Base-by-base conservation (phyloP, 129 eudicot species). In the Tagetes patula region DNA sequence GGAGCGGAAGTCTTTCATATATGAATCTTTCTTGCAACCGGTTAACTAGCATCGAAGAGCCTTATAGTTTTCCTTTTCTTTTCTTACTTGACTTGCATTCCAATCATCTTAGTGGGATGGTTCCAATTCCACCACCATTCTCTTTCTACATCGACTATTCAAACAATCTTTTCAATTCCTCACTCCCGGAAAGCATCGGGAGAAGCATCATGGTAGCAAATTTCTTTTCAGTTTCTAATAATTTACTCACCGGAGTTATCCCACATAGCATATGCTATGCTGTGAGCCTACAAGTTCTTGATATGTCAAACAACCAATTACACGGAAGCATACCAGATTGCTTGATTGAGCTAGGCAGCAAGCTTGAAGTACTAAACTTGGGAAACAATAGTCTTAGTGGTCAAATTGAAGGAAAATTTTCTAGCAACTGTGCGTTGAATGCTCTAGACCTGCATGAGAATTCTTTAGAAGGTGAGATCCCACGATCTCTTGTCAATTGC, bases 11-110 rank as follows among this genome's bases (percentile, higher is more conserved):
- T 5, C 82, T 75, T 0, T 1, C 0, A 0, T 55, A 62, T 9
- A 11, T 89, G 74, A 84, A 89, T 64, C 92, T 89, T 80, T 84
- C 96, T 36, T 56, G 6, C 37, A 89, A 89, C 72, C 36, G 9
- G 12, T 52, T 89, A 32, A 67, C 49, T 0, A 8, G 48, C 68
- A 67, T 87, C 56, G 81, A 87, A 79, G 70, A 50, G 8, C 81
- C 85, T 41, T 80, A 72, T 37, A 14, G 2, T 3, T 41, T 69
- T 12, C 66, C 67, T 0, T 0, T 13, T 9, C 71, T 84, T 6
- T 0, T 0, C 7, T 69, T 41, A 8, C 83, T 89, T 11, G 96
- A 89, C 74, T 70, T 89, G 12, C 86, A 82, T 71, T 74, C 83
- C 39, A 89, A 89, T 75, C 27, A 43, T 10, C 84, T 86, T 13